Percentiles rank a stretch among this genome's conserved stretches.
These are phyloP conservation scores for Triglochin maritima DNA, from an alignment of 106 monocot species.

Conservation along the genomic window DNA sequence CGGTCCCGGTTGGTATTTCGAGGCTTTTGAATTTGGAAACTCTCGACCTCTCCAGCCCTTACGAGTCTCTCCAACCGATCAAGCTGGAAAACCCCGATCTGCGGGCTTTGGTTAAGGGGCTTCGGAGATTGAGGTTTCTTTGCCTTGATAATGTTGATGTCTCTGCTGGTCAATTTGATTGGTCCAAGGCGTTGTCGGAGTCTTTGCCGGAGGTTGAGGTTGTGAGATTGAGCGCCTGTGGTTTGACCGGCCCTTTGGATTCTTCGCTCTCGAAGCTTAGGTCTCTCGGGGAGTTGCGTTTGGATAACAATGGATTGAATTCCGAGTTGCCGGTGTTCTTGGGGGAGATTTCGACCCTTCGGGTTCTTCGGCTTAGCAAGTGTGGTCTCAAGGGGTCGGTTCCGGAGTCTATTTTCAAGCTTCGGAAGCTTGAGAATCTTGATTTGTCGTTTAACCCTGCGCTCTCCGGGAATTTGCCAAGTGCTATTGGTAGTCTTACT, in stretches of 20 bases:
- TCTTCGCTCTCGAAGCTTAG: conserved; percentile 20
- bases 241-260: conserved; percentile 32
- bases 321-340: conserved; percentile 30
- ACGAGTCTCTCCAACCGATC: neutral
- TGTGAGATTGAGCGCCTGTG: conserved; percentile 43
- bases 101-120: conserved; percentile 9
- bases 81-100: conserved; percentile 13
- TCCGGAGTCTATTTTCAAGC: conserved; percentile 25
- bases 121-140: conserved; percentile 16
- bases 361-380: conserved; percentile 17
- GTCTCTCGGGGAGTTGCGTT: conserved; percentile 17
- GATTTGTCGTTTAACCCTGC: conserved; percentile 39
- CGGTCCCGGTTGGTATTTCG: conserved; percentile 24
- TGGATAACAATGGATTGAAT: conserved; percentile 34
- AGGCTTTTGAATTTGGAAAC: conserved; percentile 19
- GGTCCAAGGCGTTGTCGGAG: conserved; percentile 20
- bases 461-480: conserved; percentile 39
- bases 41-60: conserved; percentile 37
- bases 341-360: conserved; percentile 24
- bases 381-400: conserved; percentile 38
- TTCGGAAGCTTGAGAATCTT: conserved; percentile 25
- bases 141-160: conserved; percentile 33
- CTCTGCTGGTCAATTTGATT: conserved; percentile 11
- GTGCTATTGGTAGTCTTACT: conserved; percentile 36
- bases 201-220: conserved; percentile 21